phyloP scores from a whole-genome alignment of 352 stramenopile genomes.

The Pelagophyceae sp. region DNA sequence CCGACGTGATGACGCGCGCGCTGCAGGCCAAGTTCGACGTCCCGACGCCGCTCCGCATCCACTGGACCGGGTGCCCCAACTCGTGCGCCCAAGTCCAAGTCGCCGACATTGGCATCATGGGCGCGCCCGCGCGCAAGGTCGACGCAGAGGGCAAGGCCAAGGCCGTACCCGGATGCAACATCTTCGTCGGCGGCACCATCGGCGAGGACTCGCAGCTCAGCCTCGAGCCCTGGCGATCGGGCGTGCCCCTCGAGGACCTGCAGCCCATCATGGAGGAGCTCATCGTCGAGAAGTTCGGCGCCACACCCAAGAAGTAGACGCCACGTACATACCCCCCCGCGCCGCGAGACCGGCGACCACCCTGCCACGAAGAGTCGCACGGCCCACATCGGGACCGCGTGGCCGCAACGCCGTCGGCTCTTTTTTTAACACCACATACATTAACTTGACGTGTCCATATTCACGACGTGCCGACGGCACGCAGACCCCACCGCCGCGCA shows the following conservation, averaged over 20 bases:
- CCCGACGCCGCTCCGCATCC: constrained; percentile 53
- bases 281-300: constrained; percentile 52
- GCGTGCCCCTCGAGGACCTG: constrained; percentile 54
- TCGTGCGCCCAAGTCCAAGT: constrained; percentile 59
- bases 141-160: constrained; percentile 53
- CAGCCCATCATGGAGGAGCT: constrained; percentile 53
- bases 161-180: constrained; percentile 62
- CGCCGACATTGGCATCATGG: constrained; percentile 67
- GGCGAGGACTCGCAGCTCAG: constrained; percentile 52
- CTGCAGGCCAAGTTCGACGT: constrained; percentile 45
- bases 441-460: no score
- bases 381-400: no score
- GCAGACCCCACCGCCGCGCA: no score
- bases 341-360: no score
- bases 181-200: constrained; percentile 61
- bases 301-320: not conserved
- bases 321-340: constrained; percentile 37
- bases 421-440: no score
- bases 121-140: constrained; percentile 52
- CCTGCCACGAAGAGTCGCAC: no score
- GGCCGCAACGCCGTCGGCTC: no score
- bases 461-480: no score
- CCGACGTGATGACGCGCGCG: constrained; percentile 41
- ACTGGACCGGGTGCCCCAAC: constrained; percentile 67
- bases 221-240: constrained; percentile 45